Conservation (phyloP, 441 rosid species). For the Erodium texanum region DNA sequence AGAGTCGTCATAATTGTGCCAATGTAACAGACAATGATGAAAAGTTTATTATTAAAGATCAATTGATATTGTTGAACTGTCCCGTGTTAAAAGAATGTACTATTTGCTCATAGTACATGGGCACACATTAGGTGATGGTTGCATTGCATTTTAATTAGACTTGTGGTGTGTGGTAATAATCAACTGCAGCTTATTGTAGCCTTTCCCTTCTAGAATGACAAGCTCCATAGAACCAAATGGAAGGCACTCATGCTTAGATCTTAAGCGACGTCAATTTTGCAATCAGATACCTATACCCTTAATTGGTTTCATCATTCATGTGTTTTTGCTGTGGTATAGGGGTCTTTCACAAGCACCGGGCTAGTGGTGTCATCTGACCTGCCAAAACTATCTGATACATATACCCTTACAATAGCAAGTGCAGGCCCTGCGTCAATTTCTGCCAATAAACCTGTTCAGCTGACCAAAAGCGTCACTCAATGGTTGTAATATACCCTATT, state of each 20-base stretch:
- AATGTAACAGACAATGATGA: too few species aligned
- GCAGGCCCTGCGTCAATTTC: background rate
- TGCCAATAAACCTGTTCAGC: background rate
- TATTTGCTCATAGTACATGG: too few species aligned
- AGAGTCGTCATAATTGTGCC: too few species aligned
- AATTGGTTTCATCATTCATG: background rate
- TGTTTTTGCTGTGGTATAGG: background rate
- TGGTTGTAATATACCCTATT: background rate
- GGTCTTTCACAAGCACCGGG: slow-evolving; percentile 3
- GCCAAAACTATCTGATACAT: background rate
- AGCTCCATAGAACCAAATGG: background rate
- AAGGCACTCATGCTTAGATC: background rate
- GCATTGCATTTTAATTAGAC: too few species aligned
- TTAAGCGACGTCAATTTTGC: background rate
- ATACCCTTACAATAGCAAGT: slow-evolving; percentile 3
- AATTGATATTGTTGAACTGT: too few species aligned
- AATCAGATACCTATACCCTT: background rate
- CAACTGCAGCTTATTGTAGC: background rate
- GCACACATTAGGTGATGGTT: too few species aligned
- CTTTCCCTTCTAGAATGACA: background rate
- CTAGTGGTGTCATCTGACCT: background rate
- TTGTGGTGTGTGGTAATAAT: too few species aligned
- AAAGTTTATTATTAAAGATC: too few species aligned
- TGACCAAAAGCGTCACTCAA: slow-evolving; percentile 1
- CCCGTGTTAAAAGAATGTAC: too few species aligned